Evolutionary conservation across 2,329 filamentous ascomycete genomes (phyloP), one percentile per base, ranked within the genome.

Genomic region (Karstenula rhodostoma): DNA sequence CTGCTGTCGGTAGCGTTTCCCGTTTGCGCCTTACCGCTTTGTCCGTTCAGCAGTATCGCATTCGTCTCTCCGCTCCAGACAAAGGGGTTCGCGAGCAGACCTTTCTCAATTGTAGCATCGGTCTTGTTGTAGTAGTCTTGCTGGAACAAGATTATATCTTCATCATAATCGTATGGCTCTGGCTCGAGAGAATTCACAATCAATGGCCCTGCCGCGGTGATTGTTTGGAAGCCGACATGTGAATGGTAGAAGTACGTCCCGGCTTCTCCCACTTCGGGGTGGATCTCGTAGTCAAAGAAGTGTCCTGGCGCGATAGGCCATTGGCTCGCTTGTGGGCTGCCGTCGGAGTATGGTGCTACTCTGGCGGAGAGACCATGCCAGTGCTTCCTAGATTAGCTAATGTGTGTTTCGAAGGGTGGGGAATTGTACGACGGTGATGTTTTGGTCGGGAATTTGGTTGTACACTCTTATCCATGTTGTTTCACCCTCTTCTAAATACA

Each of bases 181-280:
- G 57, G 40, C 0, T 69, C 73, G 37, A 71, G 69, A 51, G 86
- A 83, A 59, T 85, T 82, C n/a, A 91, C 82, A 48, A 89, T 85
- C 35, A 91, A 67, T 0, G 84, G 77, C 0, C 89, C 89, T 7
- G 82, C 74, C 0, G 85, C 86, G 15, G 86, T 86, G 35, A 85
- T 75, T 0, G 85, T 84, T 68, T 90, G 87, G 59, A 90, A 85
- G 0, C 83, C 87, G 17, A 90, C 81, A 62, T 90, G 89, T 0
- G 87, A 89, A 69, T 90, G 88, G 67, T 90, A 90, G 70, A 88
- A 90, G 68, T 89, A 90, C 0, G 87, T 87, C 4, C 88, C 89
- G 0, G 86, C 83, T 56, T 86, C 83, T 6, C 82, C 84, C 1
- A 71, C 46, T 3, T 83, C 74, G 0, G 86, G 83, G 17, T 81